Evolutionary conservation across 2,329 filamentous ascomycete species (phyloP), one percentile per base, ranked within the genome.

Genomic region (Volutella citrinella): DNA sequence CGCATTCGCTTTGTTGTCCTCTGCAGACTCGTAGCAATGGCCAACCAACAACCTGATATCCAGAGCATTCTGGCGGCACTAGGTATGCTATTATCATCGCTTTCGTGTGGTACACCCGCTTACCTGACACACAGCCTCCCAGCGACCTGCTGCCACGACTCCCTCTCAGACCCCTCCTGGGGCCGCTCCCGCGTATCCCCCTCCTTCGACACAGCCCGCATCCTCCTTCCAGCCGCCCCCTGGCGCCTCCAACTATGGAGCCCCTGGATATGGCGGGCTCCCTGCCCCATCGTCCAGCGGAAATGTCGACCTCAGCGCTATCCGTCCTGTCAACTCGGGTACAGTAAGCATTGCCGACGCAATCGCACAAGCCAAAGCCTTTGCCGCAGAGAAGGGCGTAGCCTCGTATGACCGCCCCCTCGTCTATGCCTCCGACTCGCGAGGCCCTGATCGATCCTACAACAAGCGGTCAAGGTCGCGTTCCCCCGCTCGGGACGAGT

Each of bases 301-400:
- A 31, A 89, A 78, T 49, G 70, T 94, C 43, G 87, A 95, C 56
- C 65, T 95, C 32, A 90, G 83, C 63, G 74, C 78, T 35, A 87
- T 93, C 56, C 84, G 85, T 52, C 87, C 88, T 5, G 76, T 84
- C 35, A 87, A 76, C 57, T 86, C 85, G 19, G 88, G 88, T 38
- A 87, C 84, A 14, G 82, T 94, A 50, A 91, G 82, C 61, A 82
- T 95, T 45, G 78, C 84, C 38, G 87, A 94, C 59, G 85, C 87
- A 30, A 82, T 95, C 51, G 86, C 88, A 23, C 87, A 89, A 59
- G 88, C 87, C 28, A 85, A 86, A 58, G 84, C 82, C 25, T 87
- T 86, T 60, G 87, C 88, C 24, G 80, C 84, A 19, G 83, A 91
- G 58, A 86, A 87, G 56, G 87, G 86, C 41, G 69, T 88, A 20